Base-by-base conservation (phyloP, 176 grass and related monocot species). In the Aegilops speltoides region DNA sequence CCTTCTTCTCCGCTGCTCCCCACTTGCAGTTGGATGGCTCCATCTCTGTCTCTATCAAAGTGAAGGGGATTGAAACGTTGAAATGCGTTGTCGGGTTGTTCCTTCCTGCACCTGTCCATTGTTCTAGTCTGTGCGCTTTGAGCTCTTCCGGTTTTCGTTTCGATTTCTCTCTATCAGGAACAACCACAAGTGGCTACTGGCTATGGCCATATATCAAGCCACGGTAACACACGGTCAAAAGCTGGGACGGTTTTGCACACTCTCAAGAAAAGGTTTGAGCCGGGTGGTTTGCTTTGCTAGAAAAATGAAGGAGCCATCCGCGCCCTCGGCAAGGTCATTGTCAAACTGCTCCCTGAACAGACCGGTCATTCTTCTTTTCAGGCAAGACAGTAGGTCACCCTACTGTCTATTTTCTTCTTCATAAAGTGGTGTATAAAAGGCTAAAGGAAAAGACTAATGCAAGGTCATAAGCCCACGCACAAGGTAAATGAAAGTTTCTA, bases 21-120 rank as follows among this genome's bases (percentile, higher is more conserved):
- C 86, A 85, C 77, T 88, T 91, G 77, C 32, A 62, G 10, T 23
- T 33, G 73, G 73, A 37, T 77, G 82, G 31, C 31, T 74, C 10
- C 20, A 32, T 36, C 59, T 67, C 54, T 9, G 9, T 36, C 67
- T 67, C 54, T 9, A 22, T 59, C 19, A 59, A 59, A 22, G 63
- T 16, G 85, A 84, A 80, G 81, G 75, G 50, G 86, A 82, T 62
- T 7, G 76, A 5, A 8, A 75, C 14, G 24, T 28, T 20, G 78
- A 81, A 16, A 12, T 43, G 40, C 71, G 63, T 6, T 76, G 24
- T 20, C 20, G 61, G 40, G 22, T 24, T 50, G 38, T 25, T 65
- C 28, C 28, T 84, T 34, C 60, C 70, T 43, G 23, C 4, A 63
- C 26, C 29, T 66, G 40, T 52, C 62, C 13, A 34, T 25, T 25